A percentile compares a stretch with the other conserved stretches of the same genome.
Evolutionary conservation across 768 basidiomycete species (phyloP).

Genomic region (Tulasnella sp.): DNA sequence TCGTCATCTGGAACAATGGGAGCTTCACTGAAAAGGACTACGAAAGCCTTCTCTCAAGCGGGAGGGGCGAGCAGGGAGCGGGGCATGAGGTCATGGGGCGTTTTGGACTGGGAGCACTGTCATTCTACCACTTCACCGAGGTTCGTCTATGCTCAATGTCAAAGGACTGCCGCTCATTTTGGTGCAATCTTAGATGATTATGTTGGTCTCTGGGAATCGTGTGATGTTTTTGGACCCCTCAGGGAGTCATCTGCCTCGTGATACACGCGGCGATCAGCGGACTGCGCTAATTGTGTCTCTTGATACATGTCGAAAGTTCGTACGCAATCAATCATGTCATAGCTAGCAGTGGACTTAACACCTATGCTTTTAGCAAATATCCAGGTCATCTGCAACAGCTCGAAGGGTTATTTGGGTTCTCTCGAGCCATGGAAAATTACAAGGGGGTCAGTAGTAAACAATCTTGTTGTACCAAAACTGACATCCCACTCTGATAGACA

Average conservation of each 20-base stretch:
- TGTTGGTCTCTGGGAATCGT: neutral
- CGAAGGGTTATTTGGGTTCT: conserved; percentile 34
- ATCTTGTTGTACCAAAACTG: neutral
- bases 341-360: no score
- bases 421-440: conserved; percentile 25
- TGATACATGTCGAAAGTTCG: no score
- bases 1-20: neutral
- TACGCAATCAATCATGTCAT: no score
- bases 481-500: conserved; percentile 26
- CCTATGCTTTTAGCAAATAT: conserved; percentile 30
- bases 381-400: conserved; percentile 33
- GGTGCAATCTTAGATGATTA: neutral
- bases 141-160: neutral
- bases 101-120: neutral
- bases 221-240: conserved; percentile 1
- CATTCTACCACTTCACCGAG: conserved; percentile 5
- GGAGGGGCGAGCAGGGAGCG: neutral
- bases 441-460: conserved; percentile 30
- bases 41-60: neutral
- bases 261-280: no score
- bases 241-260: neutral
- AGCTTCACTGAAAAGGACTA: neutral
- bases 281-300: no score
- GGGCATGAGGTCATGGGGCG: neutral
- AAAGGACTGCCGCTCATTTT: neutral